phyloP scores from a whole-genome alignment of 2,329 filamentous ascomycete species.

The Cryoendolithus antarcticus region DNA sequence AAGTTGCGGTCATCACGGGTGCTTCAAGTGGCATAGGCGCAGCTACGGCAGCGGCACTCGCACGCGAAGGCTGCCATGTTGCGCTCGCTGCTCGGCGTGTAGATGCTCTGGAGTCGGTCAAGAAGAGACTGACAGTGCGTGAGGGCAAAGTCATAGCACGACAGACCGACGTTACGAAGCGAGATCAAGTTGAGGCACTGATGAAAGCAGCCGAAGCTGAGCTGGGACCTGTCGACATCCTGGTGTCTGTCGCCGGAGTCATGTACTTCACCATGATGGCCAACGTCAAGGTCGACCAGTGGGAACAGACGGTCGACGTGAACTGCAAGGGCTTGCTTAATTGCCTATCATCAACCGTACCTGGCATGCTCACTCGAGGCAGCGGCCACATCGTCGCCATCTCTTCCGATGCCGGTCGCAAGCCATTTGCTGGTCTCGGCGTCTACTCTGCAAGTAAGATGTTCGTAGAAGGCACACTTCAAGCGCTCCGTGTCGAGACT shows the following conservation, averaged over 20 bases:
- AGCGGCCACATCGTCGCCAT: conserved; percentile 66
- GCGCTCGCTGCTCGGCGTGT: conserved; percentile 59
- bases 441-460: conserved; percentile 78
- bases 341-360: conserved; percentile 57
- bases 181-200: conserved; percentile 53
- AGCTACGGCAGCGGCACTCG: conserved; percentile 57
- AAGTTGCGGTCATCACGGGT: conserved; percentile 65
- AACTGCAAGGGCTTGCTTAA: conserved; percentile 76
- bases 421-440: conserved; percentile 68
- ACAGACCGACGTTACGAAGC: conserved; percentile 60
- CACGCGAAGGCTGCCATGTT: conserved; percentile 58
- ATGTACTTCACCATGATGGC: conserved; percentile 89
- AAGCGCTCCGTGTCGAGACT: conserved; percentile 62
- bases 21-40: conserved; percentile 71
- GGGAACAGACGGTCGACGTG: conserved; percentile 72
- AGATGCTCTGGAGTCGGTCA: conserved; percentile 56
- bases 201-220: conserved; percentile 45
- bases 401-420: conserved; percentile 69
- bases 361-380: conserved; percentile 57
- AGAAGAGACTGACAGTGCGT: conserved; percentile 44
- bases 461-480: conserved; percentile 74
- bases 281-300: conserved; percentile 59
- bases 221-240: conserved; percentile 62
- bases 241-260: conserved; percentile 70
- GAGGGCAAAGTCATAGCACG: conserved; percentile 56